Base-by-base conservation (phyloP, 2,329 filamentous ascomycete species). In the Bipolaris oryzae region DNA sequence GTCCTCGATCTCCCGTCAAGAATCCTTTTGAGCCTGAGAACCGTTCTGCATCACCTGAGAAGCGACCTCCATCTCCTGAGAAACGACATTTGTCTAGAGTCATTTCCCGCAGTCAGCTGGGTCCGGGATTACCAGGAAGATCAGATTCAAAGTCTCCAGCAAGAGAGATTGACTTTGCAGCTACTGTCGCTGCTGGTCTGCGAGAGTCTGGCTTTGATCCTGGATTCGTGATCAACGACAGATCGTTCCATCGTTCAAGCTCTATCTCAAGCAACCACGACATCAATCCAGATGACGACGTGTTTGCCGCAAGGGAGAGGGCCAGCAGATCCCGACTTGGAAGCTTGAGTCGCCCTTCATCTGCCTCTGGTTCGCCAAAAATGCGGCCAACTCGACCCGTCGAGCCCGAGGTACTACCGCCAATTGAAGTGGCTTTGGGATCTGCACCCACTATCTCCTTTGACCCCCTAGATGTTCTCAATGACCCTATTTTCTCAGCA, bases 191-290 rank as follows among this genome's bases (percentile, higher is more conserved):
- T 20, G 79, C 78, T 48, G 79, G 78, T 28, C 63, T 82, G 13
- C 72, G 77, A 54, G 76, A 79, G 48, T 79, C 78, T 23, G 80
- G 80, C 31, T 82, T 82, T 61, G 71, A 81, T 61, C 74, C 78
- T 4, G 70, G 77, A 45, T 68, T 80, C 31, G 79, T 81, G 6
- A 71, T 81, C 43, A 72, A 80, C 20, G 76, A 81, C 58, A 73
- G 76, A 18, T 57, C 62, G 0, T 76, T 75, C 58, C 70, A 72
- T 53, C 66, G 68, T 50, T 68, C 71, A n/a, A 58, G 57, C 2
- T 74, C 74, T 43, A 62, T 69, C 15, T 57, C 63, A 21, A 61
- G 61, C 20, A 50, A 57, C 18, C 68, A 59, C n/a, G 70, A 76
- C 41, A 62, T 70, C n/a, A 61, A 62, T 13, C 69, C 69, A 0